Conservation (phyloP, 2,329 filamentous ascomycete genomes). For the Colletotrichum sp. region DNA sequence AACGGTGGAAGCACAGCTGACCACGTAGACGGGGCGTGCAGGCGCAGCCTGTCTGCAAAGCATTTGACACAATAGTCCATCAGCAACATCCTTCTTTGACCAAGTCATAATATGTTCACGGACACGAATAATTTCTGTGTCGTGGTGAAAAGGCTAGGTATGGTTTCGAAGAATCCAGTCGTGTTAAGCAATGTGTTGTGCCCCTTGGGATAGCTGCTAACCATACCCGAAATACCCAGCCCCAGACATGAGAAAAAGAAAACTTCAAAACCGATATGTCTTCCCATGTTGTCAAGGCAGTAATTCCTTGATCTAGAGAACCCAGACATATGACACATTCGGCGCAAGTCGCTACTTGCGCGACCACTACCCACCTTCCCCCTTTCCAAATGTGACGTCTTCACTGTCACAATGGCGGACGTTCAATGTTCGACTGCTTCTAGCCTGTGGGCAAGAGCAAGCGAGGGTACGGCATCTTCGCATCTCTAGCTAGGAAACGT, state of each 20-base stretch:
- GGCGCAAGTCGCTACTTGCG: neutral
- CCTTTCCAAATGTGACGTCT: neutral
- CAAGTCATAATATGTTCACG: neutral
- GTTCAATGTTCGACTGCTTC: neutral
- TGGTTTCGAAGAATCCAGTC: neutral
- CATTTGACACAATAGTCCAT: neutral
- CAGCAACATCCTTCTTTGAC: neutral
- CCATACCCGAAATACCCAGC: neutral
- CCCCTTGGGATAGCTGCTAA: neutral
- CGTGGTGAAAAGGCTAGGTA: neutral
- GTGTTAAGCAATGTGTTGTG: neutral
- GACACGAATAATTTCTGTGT: neutral
- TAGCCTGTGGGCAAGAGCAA: neutral
- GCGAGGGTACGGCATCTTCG: neutral
- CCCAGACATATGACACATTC: neutral
- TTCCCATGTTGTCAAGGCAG: neutral
- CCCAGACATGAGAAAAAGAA: neutral
- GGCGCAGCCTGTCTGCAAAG: neutral
- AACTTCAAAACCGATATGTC: neutral
- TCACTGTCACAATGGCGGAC: neutral
- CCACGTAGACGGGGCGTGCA: neutral
- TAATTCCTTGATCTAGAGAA: neutral
- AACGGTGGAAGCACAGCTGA: neutral
- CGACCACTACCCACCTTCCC: neutral
- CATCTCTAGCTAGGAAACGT: neutral